phyloP scores from a whole-genome alignment of 768 basidiomycete genomes.

The Lactarius deliciosus region DNA sequence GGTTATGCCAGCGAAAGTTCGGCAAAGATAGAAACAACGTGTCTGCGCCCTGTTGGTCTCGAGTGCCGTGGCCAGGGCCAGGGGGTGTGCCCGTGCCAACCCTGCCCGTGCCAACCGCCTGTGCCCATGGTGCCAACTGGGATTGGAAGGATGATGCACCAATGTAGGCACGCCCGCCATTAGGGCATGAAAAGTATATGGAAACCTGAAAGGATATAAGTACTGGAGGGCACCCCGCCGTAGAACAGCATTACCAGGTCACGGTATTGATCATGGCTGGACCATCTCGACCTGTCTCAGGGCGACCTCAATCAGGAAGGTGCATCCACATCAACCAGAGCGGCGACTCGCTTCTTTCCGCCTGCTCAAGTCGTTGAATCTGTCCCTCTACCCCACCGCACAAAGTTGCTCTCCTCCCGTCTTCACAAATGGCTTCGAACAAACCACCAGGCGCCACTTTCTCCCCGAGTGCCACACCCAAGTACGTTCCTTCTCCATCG shows the following conservation, averaged over 20 bases:
- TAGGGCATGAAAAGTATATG: not conserved
- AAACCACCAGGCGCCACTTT: constrained; percentile 10
- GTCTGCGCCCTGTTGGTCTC: not conserved
- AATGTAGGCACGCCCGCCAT: not conserved
- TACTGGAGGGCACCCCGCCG: not conserved
- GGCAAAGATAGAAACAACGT: not conserved
- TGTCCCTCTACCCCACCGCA: not conserved
- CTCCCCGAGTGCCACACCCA: constrained; percentile 16
- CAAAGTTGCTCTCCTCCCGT: not conserved
- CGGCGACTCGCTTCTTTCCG: not conserved
- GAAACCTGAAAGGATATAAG: not conserved
- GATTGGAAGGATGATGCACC: not conserved
- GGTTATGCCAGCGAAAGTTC: not conserved
- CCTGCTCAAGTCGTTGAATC: not conserved
- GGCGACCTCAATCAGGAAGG: not conserved
- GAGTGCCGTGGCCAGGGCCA: not conserved
- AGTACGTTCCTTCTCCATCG: constrained; percentile 11
- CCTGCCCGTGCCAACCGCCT: not conserved
- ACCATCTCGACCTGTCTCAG: not conserved
- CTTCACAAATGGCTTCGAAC: constrained; percentile 12
- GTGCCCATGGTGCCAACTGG: too few relatives aligned
- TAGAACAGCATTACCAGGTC: not conserved
- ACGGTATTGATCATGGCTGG: not conserved
- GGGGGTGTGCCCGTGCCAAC: not conserved
- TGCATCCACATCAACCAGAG: not conserved